Base-by-base conservation (phyloP, 2,329 filamentous ascomycete genomes). In the Zymoseptoria ardabiliae region DNA sequence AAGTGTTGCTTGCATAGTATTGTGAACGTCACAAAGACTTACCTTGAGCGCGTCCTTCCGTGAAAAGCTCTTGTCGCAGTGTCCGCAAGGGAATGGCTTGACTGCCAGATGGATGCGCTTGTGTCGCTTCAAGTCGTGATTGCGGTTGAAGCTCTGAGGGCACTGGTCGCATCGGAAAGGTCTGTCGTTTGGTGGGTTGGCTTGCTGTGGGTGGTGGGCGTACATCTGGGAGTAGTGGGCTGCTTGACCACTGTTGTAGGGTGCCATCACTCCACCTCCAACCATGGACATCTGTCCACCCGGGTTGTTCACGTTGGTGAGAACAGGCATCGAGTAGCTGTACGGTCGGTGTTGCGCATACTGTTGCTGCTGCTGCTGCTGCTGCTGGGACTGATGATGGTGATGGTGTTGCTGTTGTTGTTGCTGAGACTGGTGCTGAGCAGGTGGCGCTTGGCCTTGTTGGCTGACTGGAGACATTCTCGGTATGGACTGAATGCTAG, bases 21-120 rank as follows among this genome's bases (percentile, higher is more conserved):
- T 55, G 50, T 54, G 50, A 21, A 49, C 51, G 45, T 45, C 59
- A 1, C 59, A 1, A 5, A 56, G 50, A 77, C 84, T 69, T 78
- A 97, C 94, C 89, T 97, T 97, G 28, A 99, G 79, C 9, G 94
- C 94, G 75, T 97, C 94, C 73, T 97, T 97, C 61, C 94, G 83
- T 2, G 92, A 97, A 71, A 99, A 99, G 72, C 90, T 94, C 82
- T 97, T 97, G 62, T 96, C 91, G 72, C 94, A 99, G 70, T 88
- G 88, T 6, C 80, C 84, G 73, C 94, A 99, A 0, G 92, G 92
- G 73, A 93, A 97, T 0, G 94, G 94, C 79, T 99, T 99, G 49
- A 97, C 90, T 0, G 91, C 90, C 59, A 97, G 76, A 74, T 99
- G 94, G 60, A 97, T 97, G 54, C 91, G 81, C 79, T 96, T 96